Evolutionary conservation across 345 rosid genomes (phyloP), one percentile per base, ranked within the genome.

Genomic region (Chamaenerion angustifolium): DNA sequence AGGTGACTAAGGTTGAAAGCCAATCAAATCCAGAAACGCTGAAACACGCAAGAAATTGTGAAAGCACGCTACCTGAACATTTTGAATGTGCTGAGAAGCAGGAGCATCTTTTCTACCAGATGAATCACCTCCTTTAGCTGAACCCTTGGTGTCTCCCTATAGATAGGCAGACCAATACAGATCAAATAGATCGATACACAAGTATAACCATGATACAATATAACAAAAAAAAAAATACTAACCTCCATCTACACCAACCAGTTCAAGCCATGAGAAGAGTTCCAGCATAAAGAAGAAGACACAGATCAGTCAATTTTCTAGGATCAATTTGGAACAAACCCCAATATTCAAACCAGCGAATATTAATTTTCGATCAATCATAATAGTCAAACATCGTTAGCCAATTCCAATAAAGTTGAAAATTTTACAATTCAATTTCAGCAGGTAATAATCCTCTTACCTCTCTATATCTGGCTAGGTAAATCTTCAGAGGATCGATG

Each of bases 131-230:
- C 79, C 75, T 62, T 83, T 86, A 37, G 67, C 69, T 11, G 79
- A 71, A 12, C 89, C 89, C 76, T 86, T 83, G 17, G 85, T 66
- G 63, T 90, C 98, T 68, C 93, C 95, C 98, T 86, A 49, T 54
- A 52, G 25, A 58, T 57, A 31, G 42, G 48, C 56, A 48, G 1
- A 18, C 12, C 21, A 8, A 37, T 17, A 27, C 14, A 4, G 19
- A 50, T 43, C 16, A 12, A 10, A 15, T 43, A 41, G 51, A 18
- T 54, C 45, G 55, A 53, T 42, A 55, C 49, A 53, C 27, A 49
- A 16, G 31, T 40, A 3, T 52, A 52, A 83, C 95, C 85, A 16
- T 8, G 23, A 40, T 31, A 46, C 17, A 54, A 40, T 31, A 46
- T 19, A 54, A 46, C 54, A 50, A 42, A 56, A 51, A 50, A 49